Base-by-base conservation (phyloP, 495 filamentous ascomycete species). In the Lasiosphaeriaceae sp. region DNA sequence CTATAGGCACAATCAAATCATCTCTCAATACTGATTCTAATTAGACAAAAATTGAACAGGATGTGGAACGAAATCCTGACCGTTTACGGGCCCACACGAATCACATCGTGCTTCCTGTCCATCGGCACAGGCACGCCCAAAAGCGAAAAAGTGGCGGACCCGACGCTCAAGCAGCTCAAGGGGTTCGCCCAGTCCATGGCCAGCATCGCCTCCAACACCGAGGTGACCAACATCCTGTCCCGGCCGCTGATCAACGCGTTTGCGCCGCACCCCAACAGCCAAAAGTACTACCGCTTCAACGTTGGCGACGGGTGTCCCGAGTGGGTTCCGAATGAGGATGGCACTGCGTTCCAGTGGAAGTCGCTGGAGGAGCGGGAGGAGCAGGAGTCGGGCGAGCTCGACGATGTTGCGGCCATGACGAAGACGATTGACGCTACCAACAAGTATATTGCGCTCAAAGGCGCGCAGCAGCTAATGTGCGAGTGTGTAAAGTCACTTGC, bases 211-310 rank as follows among this genome's bases (percentile, higher is more conserved):
- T 26, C 21, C 29, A 50, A 50, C 22, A 50, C 23, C 20, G 47
- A 50, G 47, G n/a, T 35, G 47, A 19, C 20, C 23, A 50, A 50
- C 29, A 35, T 50, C 29, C 47, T 50, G 7, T 50, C 31, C 47
- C 47, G 47, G 23, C 16, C 29, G 14, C 47, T 50, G 11, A 26
- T 50, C 47, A 50, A 50, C 29, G 47, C 22, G 16, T 50, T 50
- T 19, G 20, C 47, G 29, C 47, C 47, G 16, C 17, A 29, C 21
- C 23, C 29, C 11, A 24, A n/a, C 11, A 14, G n/a, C n/a, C 12
- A 26, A 19, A 50, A 50, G 29, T 50, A 50, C 47, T 50, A 14
- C 11, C 21, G 47, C 20, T 50, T 50, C 47, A 50, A 50, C 31
- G 21, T 47, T 21, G 44, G 44, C 21, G 44, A 47, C 21, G 44